Conservation (phyloP, 2,329 filamentous ascomycete genomes). For the Alternaria sp. region DNA sequence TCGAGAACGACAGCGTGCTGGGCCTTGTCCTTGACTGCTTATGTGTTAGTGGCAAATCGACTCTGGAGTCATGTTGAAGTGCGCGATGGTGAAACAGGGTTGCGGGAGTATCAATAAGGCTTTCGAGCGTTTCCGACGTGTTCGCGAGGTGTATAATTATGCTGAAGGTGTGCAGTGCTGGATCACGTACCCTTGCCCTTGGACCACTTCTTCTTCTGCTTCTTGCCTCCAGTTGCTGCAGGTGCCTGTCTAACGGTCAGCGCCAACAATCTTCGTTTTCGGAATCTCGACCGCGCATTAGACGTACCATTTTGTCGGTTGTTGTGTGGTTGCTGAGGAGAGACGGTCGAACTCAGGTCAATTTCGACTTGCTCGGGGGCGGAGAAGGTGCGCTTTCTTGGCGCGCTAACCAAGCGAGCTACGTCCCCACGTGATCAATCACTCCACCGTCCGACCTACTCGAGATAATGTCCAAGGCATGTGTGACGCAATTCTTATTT, state of each 20-base stretch:
- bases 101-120: background rate
- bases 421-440: background rate
- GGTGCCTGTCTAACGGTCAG: slow-evolving; percentile 45
- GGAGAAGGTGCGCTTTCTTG: slow-evolving; percentile 24
- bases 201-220: slow-evolving; percentile 84
- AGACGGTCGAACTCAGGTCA: slow-evolving; percentile 18
- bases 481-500: background rate
- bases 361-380: slow-evolving; percentile 19
- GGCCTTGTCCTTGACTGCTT: slow-evolving; percentile 99
- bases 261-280: background rate
- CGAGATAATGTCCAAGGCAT: background rate
- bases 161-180: slow-evolving; percentile 24
- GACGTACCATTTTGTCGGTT: slow-evolving; percentile 53
- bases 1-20: slow-evolving; percentile 99
- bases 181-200: slow-evolving; percentile 64
- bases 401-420: slow-evolving; percentile 33
- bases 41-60: slow-evolving; percentile 34
- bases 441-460: background rate
- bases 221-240: slow-evolving; percentile 72
- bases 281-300: background rate
- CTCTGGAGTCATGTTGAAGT: slow-evolving; percentile 3
- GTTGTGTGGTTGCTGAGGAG: slow-evolving; percentile 45
- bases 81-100: slow-evolving; percentile 4
- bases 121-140: background rate
- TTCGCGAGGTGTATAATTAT: slow-evolving; percentile 7